These are phyloP conservation scores for Daldinia bambusicola DNA, from an alignment of 495 filamentous ascomycete species.

Conservation along the genomic window DNA sequence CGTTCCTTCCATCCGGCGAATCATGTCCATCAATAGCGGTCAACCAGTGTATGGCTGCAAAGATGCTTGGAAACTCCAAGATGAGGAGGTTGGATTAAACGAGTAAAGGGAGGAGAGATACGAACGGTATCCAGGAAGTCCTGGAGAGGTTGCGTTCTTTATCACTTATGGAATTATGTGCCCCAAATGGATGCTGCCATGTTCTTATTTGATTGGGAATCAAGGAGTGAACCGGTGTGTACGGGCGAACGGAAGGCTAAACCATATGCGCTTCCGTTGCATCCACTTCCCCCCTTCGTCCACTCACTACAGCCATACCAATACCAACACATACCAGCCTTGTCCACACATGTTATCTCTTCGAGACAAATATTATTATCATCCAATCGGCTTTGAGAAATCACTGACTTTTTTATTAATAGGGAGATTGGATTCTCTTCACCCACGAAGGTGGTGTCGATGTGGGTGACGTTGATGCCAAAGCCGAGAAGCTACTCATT, in stretches of 20 bases:
- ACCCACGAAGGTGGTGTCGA: conserved; percentile 99
- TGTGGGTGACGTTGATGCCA: conserved; percentile 98
- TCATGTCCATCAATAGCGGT: conserved; percentile 12
- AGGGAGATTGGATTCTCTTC: conserved; percentile 99
- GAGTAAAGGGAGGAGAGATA: conserved; percentile 9
- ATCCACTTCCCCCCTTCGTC: conserved; percentile 43
- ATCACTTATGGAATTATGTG: conserved; percentile 24
- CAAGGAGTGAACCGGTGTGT: conserved; percentile 22
- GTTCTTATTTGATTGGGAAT: conserved; percentile 39
- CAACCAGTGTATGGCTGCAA: conserved; percentile 36
- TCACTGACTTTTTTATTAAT: conserved; percentile 49
- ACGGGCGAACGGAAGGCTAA: conserved; percentile 70
- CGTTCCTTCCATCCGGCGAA: conserved; percentile 9
- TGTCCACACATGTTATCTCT: conserved; percentile 33
- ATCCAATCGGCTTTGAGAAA: conserved; percentile 17
- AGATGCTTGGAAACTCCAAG: not conserved
- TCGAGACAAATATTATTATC: conserved; percentile 19
- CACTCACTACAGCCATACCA: conserved; percentile 34
- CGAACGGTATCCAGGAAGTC: conserved; percentile 9
- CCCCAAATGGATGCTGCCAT: conserved; percentile 31
- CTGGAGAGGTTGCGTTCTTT: conserved; percentile 31
- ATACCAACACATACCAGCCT: conserved; percentile 18
- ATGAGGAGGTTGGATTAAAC: conserved; percentile 12
- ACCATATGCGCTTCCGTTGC: conserved; percentile 50
- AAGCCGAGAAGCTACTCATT: conserved; percentile 97